Percentiles rank a stretch among this genome's conserved stretches.
phyloP scores from a whole-genome alignment of 202 grass and related monocot species.

The Setaria viridis region DNA sequence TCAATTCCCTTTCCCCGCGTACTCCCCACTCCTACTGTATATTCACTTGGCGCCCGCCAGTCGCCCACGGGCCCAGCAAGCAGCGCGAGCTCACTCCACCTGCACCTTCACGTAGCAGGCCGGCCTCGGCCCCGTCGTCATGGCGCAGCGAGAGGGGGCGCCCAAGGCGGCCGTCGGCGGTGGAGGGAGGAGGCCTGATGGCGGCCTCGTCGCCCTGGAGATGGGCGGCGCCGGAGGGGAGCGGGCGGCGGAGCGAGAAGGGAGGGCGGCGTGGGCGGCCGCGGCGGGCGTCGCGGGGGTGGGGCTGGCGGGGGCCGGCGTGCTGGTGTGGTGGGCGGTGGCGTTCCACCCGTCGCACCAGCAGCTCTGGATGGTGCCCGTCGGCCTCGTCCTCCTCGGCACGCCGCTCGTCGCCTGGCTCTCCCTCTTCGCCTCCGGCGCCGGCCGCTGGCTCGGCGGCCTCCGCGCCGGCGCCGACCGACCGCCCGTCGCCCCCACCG shows the following conservation, averaged over 20 bases:
- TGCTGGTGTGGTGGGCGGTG: conserved; percentile 84
- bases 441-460: conserved; percentile 25
- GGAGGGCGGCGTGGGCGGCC: neutral
- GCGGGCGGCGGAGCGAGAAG: neutral
- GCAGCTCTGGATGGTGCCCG: conserved; percentile 96
- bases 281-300: conserved; percentile 43
- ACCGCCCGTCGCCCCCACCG: conserved; percentile 13
- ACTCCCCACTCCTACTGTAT: conserved; percentile 16
- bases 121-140: neutral
- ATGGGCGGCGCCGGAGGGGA: neutral
- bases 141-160: conserved; percentile 24
- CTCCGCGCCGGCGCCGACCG: conserved; percentile 23
- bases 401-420: conserved; percentile 79
- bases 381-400: conserved; percentile 81
- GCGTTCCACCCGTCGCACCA: conserved; percentile 66
- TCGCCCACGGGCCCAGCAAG: neutral
- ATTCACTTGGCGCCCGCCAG: neutral
- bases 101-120: neutral
- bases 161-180: neutral
- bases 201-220: conserved; percentile 31
- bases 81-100: neutral
- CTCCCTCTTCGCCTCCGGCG: conserved; percentile 63
- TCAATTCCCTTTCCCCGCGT: neutral
- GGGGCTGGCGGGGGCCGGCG: conserved; percentile 54
- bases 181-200: neutral